These are phyloP conservation scores for Ensete glaucum DNA, from an alignment of 176 grass and related monocot species.

Conservation along the genomic window DNA sequence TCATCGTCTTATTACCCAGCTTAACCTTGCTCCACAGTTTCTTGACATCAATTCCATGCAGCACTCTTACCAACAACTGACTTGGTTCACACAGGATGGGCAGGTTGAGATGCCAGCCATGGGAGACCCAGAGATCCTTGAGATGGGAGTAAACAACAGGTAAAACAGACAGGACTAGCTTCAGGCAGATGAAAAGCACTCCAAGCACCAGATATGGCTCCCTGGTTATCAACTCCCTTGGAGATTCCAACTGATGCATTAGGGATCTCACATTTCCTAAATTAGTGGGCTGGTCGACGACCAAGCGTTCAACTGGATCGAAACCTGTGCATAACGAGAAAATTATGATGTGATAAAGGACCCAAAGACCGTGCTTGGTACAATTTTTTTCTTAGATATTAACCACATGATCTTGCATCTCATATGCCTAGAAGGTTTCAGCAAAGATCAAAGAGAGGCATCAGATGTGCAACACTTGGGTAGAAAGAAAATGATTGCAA, in stretches of 20 bases:
- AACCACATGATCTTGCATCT: background rate
- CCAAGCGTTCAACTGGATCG: conserved; percentile 38
- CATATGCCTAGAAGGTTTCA: background rate
- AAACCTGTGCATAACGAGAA: conserved; percentile 33
- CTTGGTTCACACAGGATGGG: conserved; percentile 39
- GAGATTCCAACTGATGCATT: conserved; percentile 15
- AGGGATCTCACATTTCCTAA: conserved; percentile 27
- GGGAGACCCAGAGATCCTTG: conserved; percentile 39
- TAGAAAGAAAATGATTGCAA: background rate
- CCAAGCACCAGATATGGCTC: conserved; percentile 38
- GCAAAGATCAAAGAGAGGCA: background rate
- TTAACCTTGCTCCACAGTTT: conserved; percentile 58
- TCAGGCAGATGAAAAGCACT: conserved; percentile 43
- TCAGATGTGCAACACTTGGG: background rate
- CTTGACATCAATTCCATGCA: conserved; percentile 39
- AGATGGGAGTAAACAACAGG: conserved; percentile 29
- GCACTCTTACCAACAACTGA: conserved; percentile 39
- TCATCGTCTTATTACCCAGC: conserved; percentile 50
- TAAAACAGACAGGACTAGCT: conserved; percentile 10
- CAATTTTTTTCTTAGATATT: background rate
- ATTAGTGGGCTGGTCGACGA: conserved; percentile 29
- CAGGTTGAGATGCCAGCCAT: conserved; percentile 35
- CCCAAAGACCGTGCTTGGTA: background rate
- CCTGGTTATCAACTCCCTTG: conserved; percentile 24
- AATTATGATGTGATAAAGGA: conserved; percentile 7